Conservation (phyloP, 2,329 filamentous ascomycete species). For the Pseudogymnoascus sp. region DNA sequence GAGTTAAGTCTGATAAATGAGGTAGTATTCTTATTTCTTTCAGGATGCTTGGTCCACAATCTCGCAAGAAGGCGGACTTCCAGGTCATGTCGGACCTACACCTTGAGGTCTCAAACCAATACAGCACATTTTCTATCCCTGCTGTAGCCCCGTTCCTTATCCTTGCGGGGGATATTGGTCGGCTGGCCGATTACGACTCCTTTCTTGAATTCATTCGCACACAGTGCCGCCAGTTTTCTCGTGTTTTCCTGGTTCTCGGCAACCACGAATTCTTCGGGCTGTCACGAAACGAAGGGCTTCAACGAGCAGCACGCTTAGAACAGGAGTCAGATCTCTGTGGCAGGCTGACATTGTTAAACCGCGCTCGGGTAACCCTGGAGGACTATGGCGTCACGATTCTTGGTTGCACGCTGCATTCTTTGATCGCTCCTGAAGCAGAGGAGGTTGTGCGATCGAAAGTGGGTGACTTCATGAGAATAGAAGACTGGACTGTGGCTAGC, state of each 20-base stretch:
- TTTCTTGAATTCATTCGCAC: conserved; percentile 37
- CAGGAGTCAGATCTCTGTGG: conserved; percentile 32
- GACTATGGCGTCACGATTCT: conserved; percentile 40
- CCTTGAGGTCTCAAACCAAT: conserved; percentile 39
- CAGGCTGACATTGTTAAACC: conserved; percentile 38
- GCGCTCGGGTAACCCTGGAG: conserved; percentile 32
- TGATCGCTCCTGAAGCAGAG: conserved; percentile 33
- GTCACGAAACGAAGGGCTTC: conserved; percentile 32
- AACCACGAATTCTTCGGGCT: conserved; percentile 48
- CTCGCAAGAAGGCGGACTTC: conserved; percentile 17
- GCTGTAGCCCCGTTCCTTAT: conserved; percentile 36
- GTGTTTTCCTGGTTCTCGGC: conserved; percentile 41
- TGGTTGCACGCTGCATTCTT: conserved; percentile 51
- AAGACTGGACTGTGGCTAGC: conserved; percentile 39
- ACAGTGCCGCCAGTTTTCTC: conserved; percentile 35
- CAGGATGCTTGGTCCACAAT: background rate
- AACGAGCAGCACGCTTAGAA: conserved; percentile 30
- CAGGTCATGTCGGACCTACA: conserved; percentile 44
- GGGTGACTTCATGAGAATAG: conserved; percentile 47
- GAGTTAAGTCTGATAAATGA: background rate
- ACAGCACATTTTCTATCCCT: conserved; percentile 34
- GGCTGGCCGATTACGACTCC: conserved; percentile 37
- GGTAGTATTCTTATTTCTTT: background rate
- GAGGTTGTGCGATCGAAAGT: conserved; percentile 37
- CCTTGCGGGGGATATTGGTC: conserved; percentile 43